Conservation (phyloP, 306 rosid species). For the Cercis canadensis region DNA sequence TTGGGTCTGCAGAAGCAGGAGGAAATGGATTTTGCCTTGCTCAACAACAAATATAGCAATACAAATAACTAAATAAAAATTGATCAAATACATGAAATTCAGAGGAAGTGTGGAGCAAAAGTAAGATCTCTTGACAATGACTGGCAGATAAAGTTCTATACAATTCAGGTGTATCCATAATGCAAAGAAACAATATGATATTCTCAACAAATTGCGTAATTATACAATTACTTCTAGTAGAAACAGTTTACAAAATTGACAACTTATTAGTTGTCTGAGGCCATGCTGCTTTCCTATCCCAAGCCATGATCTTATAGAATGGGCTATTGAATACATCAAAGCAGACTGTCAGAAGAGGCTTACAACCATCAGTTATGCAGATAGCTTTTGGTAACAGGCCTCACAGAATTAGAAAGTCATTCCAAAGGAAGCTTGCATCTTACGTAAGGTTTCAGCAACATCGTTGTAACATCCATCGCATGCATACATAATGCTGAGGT, state of each 20-base stretch:
- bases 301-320: constrained; percentile 19
- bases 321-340: neutral
- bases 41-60: too few species aligned
- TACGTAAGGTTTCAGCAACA: neutral
- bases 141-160: neutral
- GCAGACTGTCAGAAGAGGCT: neutral
- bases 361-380: constrained; percentile 5
- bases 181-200: neutral
- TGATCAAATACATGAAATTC: too few species aligned
- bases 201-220: neutral
- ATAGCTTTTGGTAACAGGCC: constrained; percentile 5
- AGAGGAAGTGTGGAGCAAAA: too few species aligned
- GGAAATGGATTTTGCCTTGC: too few species aligned
- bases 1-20: too few species aligned
- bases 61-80: too few species aligned
- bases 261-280: neutral
- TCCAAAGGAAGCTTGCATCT: neutral
- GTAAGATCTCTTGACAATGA: neutral
- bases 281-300: constrained; percentile 13
- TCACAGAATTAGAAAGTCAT: neutral
- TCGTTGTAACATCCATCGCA: too few species aligned
- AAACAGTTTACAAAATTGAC: neutral
- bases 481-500: neutral
- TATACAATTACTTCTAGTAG: neutral
- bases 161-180: neutral